These are phyloP conservation scores for Ascochyta viciae-villosae DNA, from an alignment of 2,329 filamentous ascomycete genomes.

Conservation along the genomic window DNA sequence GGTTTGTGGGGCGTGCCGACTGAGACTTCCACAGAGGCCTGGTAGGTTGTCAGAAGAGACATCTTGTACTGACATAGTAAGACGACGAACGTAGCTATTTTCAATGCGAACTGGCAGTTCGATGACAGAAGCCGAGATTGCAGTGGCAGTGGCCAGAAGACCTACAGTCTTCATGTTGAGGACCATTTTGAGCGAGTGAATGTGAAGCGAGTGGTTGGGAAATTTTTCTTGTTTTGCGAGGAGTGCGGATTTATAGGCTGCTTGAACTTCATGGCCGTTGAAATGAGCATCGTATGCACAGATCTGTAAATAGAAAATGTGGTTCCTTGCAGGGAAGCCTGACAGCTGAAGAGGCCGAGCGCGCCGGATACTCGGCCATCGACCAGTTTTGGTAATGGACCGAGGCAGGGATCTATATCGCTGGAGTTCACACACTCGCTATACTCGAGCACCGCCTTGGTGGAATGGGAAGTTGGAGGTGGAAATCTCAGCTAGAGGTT, in stretches of 20 bases:
- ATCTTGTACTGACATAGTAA: too few relatives aligned
- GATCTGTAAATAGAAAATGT: slow-evolving; percentile 3
- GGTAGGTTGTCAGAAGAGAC: too few relatives aligned
- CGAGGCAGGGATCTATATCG: background rate
- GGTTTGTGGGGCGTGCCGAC: slow-evolving; percentile 23
- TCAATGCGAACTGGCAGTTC: slow-evolving; percentile 22
- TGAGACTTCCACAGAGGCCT: slow-evolving; percentile 11
- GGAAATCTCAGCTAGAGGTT: background rate
- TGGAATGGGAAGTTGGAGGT: background rate
- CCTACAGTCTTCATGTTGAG: background rate
- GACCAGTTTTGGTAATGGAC: background rate
- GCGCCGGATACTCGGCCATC: background rate
- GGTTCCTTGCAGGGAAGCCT: slow-evolving; percentile 8
- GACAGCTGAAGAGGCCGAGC: background rate
- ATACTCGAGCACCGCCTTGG: background rate
- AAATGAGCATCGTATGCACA: slow-evolving; percentile 16
- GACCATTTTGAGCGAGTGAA: background rate
- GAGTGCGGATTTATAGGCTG: background rate
- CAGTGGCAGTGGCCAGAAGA: slow-evolving; percentile 1
- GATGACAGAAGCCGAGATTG: slow-evolving; percentile 21
- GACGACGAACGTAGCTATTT: slow-evolving; percentile 10
- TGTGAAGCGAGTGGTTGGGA: background rate
- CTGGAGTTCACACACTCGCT: background rate
- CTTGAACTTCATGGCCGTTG: slow-evolving; percentile 1
- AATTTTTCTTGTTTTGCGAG: background rate